These are phyloP conservation scores for Fomitopsis pinicola DNA, from an alignment of 1,284 basidiomycete species.

Conservation along the genomic window DNA sequence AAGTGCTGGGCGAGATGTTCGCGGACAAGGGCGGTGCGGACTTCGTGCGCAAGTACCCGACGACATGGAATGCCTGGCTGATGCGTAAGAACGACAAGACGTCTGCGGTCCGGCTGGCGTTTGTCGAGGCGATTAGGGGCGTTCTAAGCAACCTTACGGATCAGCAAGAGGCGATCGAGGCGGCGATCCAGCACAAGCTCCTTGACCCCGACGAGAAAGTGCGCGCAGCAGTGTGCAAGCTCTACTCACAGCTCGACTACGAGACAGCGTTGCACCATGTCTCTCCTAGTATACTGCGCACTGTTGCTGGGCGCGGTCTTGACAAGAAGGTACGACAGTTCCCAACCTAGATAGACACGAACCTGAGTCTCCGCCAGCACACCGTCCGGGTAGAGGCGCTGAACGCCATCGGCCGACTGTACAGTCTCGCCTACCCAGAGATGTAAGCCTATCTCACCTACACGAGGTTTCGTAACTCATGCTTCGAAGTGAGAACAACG, in stretches of 20 bases:
- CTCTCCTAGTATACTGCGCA: slow-evolving; percentile 56
- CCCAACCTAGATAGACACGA: background rate
- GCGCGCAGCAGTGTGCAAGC: slow-evolving; percentile 78
- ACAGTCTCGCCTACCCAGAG: slow-evolving; percentile 80
- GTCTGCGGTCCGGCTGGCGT: slow-evolving; percentile 68
- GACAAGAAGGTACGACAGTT: slow-evolving; percentile 76
- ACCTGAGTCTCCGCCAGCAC: slow-evolving; percentile 36
- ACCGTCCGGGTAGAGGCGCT: slow-evolving; percentile 83
- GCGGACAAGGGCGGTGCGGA: slow-evolving; percentile 70
- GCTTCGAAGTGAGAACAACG: slow-evolving; percentile 69
- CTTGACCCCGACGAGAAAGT: slow-evolving; percentile 92
- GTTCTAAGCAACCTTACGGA: slow-evolving; percentile 70
- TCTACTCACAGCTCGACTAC: slow-evolving; percentile 85
- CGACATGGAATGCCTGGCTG: slow-evolving; percentile 87
- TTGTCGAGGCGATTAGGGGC: slow-evolving; percentile 69
- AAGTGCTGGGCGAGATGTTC: slow-evolving; percentile 89
- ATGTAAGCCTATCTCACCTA: slow-evolving; percentile 56
- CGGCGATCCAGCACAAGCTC: slow-evolving; percentile 62
- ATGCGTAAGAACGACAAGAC: slow-evolving; percentile 78
- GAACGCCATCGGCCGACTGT: slow-evolving; percentile 75
- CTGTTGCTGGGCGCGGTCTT: slow-evolving; percentile 68
- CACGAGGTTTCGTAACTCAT: background rate
- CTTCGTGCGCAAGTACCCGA: slow-evolving; percentile 76
- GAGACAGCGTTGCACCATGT: slow-evolving; percentile 88
- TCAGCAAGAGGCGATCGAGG: slow-evolving; percentile 69